Evolutionary conservation across 164 flowering plant genomes (phyloP).

Genomic region (Berberis vulgaris): DNA sequence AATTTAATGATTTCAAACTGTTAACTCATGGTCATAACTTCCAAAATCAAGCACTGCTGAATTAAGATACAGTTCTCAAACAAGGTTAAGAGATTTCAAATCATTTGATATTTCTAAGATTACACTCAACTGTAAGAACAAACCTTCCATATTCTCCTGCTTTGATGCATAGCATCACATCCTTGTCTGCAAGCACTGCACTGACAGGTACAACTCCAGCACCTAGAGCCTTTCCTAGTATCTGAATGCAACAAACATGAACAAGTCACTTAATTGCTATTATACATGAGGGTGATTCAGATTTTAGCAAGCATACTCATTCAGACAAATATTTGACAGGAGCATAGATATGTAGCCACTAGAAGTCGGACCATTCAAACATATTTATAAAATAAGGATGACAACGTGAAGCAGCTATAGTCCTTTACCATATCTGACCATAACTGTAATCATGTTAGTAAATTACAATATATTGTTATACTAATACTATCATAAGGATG

Average conservation of each 20-base stretch:
- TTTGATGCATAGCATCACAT: constrained; percentile 81
- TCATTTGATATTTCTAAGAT: neutral
- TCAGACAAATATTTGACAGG: too few species aligned
- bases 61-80: neutral
- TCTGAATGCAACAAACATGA: constrained; percentile 29
- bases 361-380: too few species aligned
- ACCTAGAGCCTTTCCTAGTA: constrained; percentile 93
- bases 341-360: too few species aligned
- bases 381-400: too few species aligned
- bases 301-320: neutral
- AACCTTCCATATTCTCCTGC: constrained; percentile 99
- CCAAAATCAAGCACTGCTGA: neutral
- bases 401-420: too few species aligned
- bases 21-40: neutral
- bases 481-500: too few species aligned
- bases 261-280: neutral
- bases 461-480: too few species aligned
- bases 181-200: constrained; percentile 94
- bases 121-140: constrained; percentile 1
- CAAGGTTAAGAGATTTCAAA: neutral
- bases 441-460: too few species aligned
- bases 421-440: too few species aligned
- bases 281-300: neutral
- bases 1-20: neutral
- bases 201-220: constrained; percentile 95